Percentiles rank a stretch among this genome's conserved stretches.
These are phyloP conservation scores for Luffa acutangula DNA, from an alignment of 306 rosid genomes.

Conservation along the genomic window DNA sequence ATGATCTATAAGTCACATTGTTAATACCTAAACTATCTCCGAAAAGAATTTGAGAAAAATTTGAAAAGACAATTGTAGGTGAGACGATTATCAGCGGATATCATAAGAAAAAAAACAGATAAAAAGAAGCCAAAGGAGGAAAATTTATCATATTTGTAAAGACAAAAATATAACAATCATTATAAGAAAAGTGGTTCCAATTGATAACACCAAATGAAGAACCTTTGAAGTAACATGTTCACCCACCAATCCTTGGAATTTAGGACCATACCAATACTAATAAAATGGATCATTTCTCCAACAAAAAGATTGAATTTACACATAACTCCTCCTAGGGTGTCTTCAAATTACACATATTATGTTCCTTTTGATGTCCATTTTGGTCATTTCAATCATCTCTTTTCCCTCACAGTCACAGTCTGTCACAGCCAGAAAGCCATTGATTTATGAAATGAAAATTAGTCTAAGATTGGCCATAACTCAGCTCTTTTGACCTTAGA, in stretches of 20 bases:
- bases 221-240: not conserved
- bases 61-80: no score
- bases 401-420: not conserved
- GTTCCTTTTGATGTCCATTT: not conserved
- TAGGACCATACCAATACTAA: not conserved
- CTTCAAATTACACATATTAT: not conserved
- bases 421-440: not conserved
- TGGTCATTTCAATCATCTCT: not conserved
- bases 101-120: no score
- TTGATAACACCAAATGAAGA: not conserved
- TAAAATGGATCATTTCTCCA: not conserved
- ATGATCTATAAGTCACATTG: no score
- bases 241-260: not conserved
- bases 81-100: no score
- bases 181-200: not conserved
- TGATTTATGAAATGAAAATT: not conserved
- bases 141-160: not conserved
- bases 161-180: not conserved
- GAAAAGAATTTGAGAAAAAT: no score
- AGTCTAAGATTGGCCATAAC: conserved; percentile 7
- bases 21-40: no score
- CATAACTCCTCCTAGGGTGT: not conserved
- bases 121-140: not conserved
- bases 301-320: not conserved
- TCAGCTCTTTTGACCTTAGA: conserved; percentile 88